Conservation (phyloP, 139 green algal genomes). For the Closterium sp. region DNA sequence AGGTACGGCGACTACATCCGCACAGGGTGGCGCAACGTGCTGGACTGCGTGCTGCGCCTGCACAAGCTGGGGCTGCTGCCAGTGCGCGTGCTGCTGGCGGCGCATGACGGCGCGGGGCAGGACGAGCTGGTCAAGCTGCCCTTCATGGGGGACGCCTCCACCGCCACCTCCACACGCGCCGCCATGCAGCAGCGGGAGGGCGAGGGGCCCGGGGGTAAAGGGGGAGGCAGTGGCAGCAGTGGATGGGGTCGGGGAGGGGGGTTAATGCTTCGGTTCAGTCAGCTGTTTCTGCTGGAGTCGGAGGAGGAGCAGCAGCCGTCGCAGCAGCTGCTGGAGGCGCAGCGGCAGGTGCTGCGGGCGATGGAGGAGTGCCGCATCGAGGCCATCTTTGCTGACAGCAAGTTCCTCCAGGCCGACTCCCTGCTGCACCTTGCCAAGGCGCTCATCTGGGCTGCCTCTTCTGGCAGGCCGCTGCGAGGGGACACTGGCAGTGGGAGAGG, state of each 20-base stretch:
- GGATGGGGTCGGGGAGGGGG: background rate
- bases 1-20: conserved; percentile 79
- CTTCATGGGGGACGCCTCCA: background rate
- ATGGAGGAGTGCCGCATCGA: conserved; percentile 71
- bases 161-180: background rate
- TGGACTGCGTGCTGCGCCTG: conserved; percentile 81
- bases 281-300: conserved; percentile 44
- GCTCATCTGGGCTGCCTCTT: conserved; percentile 62
- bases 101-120: background rate
- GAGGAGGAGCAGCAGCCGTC: conserved; percentile 4
- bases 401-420: conserved; percentile 78
- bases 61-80: conserved; percentile 74
- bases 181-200: background rate
- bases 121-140: background rate
- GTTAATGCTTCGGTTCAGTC: conserved; percentile 47
- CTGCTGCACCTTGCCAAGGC: conserved; percentile 77
- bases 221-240: background rate
- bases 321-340: conserved; percentile 42
- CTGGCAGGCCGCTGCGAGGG: background rate
- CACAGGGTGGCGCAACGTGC: conserved; percentile 76
- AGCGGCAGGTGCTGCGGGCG: conserved; percentile 44
- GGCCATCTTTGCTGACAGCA: conserved; percentile 83
- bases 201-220: background rate
- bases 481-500: background rate
- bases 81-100: background rate